Base-by-base conservation (phyloP, 1,139 yeast genomes). In the Yamadazyma epiphylla region DNA sequence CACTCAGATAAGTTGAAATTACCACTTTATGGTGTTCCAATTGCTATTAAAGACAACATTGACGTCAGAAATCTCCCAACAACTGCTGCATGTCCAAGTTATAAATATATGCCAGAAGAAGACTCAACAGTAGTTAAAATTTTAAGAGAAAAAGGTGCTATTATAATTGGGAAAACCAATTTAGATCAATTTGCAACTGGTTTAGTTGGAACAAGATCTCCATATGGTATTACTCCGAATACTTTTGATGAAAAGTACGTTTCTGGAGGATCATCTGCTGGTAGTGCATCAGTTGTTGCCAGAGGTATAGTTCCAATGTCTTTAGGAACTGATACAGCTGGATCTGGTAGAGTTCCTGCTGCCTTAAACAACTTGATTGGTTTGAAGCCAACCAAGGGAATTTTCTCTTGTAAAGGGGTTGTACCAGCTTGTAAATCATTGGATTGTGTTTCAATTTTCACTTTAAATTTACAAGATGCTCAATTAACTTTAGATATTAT, bases 281-380 rank as follows among this genome's bases (percentile, higher is more conserved):
- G 98, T n/a, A 85, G 95, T 14, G 94, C 95, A 5, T 79, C 81
- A 11, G 91, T 81, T 17, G 96, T 87, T 13, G 88, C 88, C 13
- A 70, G 88, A 44, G 97, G 97, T 33, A 69, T 81, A 33, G 96
- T 85, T 12, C 96, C 97, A 16, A 49, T 89, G 30, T 70, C 96
- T 3, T 68, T 91, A 45, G 97, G 97, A 29, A 89, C 97, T 5
- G 98, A 91, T 53, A 91, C 98, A 26, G 97, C 97, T n/a, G 98
- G 98, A 15, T 85, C 95, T 9, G 96, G 96, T 28, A 74, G 97
- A 50, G 97, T 91, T 19, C 98, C 98, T 15, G 97, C 97, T n/a
- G 91, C 88, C 15, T 70, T 89, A 45, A 91, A 91, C 68, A 89
- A 89, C 55, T 60, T 91, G 46, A 72, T 91, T 42, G 97, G 97